Percentiles rank a stretch among this genome's conserved stretches.
Evolutionary conservation across 1,284 basidiomycete genomes (phyloP).

Genomic region (Calocybe gambosa): DNA sequence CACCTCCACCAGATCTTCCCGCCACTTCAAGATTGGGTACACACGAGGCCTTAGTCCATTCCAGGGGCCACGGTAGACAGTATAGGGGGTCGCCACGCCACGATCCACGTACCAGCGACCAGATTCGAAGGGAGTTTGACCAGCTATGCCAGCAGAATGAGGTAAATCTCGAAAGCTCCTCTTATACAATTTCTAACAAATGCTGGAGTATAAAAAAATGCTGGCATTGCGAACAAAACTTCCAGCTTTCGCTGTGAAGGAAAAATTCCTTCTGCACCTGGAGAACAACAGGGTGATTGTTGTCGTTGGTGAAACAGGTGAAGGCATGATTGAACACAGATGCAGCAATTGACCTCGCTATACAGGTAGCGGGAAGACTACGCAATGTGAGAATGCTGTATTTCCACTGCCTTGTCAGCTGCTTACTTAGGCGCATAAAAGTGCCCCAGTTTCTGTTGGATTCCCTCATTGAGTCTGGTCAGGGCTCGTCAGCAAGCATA

Average conservation of each 20-base stretch:
- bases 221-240: slow-evolving; percentile 53
- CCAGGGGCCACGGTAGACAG: slow-evolving; percentile 11
- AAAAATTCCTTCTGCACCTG: slow-evolving; percentile 59
- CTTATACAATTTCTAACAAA: slow-evolving; percentile 13
- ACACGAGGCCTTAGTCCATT: not conserved
- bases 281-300: slow-evolving; percentile 65
- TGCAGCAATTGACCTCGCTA: slow-evolving; percentile 1
- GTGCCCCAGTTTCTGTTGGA: slow-evolving; percentile 90
- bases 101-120: slow-evolving; percentile 43
- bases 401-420: not conserved
- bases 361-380: slow-evolving; percentile 85
- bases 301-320: slow-evolving; percentile 81
- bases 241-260: slow-evolving; percentile 70
- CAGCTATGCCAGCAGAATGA: slow-evolving; percentile 37
- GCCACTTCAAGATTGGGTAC: not conserved
- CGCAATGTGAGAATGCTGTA: slow-evolving; percentile 49
- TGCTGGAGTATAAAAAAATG: slow-evolving; percentile 61
- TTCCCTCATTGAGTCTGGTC: slow-evolving; percentile 59
- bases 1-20: slow-evolving; percentile 30
- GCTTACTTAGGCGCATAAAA: slow-evolving; percentile 22
- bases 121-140: slow-evolving; percentile 54
- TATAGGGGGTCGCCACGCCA: slow-evolving; percentile 9
- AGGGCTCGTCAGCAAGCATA: slow-evolving; percentile 71
- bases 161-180: slow-evolving; percentile 17
- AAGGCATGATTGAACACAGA: not conserved